phyloP scores from a whole-genome alignment of 345 rosid species.

The Eucalyptus decipiens region DNA sequence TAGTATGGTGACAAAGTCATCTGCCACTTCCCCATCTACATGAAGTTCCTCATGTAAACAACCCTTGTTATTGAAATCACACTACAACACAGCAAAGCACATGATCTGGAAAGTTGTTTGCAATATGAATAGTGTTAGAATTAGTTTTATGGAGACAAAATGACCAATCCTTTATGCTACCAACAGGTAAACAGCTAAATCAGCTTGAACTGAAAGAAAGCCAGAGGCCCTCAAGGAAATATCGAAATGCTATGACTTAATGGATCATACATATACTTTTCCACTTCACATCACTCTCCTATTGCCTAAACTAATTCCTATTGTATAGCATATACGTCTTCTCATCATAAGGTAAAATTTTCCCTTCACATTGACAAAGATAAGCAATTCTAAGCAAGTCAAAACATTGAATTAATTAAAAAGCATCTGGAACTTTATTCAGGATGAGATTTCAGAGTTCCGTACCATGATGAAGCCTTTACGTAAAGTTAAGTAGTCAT shows the following conservation, averaged over 20 bases:
- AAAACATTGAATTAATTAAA: background rate
- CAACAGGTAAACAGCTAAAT: background rate
- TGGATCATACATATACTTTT: background rate
- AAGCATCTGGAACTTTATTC: background rate
- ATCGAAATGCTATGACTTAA: background rate
- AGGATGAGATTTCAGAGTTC: background rate
- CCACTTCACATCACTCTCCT: background rate
- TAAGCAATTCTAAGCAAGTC: background rate
- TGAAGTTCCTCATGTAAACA: background rate
- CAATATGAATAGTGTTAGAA: background rate
- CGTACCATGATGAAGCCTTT: conserved; percentile 78
- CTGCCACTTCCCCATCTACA: background rate
- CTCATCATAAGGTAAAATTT: background rate
- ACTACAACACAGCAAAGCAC: background rate
- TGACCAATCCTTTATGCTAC: background rate
- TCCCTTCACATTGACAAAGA: background rate
- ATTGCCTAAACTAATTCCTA: background rate
- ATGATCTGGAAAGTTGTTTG: background rate
- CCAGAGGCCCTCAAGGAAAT: background rate
- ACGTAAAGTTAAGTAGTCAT: conserved; percentile 83
- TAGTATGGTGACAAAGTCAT: background rate
- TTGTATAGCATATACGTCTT: background rate
- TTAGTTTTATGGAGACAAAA: background rate
- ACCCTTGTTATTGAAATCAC: background rate
- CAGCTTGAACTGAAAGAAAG: background rate